Base-by-base conservation (phyloP, 768 basidiomycete species). In the Leccinum variicolor region DNA sequence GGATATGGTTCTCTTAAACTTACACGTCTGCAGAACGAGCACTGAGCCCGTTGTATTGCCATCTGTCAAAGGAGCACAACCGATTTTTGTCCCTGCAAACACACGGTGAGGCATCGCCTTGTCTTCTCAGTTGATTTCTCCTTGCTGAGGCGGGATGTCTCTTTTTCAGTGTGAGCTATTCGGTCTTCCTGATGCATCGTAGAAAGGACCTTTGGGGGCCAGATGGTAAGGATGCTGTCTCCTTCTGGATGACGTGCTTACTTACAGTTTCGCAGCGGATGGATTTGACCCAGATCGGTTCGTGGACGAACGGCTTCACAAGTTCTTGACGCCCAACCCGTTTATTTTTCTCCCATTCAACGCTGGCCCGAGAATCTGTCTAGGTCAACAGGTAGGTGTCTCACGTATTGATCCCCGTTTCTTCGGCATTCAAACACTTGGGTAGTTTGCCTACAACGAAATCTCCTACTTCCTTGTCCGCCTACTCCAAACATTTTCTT, bases 201-300 rank as follows among this genome's bases (percentile, higher is more conserved):
- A 75, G 84, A 31, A 76, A 69, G 51, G 83, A 86, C 60, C 75
- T 85, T 6, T 88, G 86, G 86, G 86, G 86, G 0, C 84, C 84
- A 1, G 85, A 87, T 64, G 85, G 84, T 84, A 61, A 58, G 55
- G 2, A 15, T 3, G 11, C 36, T 1, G 1, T 23, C 4, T 2
- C 17, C 23, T 41, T 0, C 25, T 29, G 26, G 7, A 29, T 33
- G 15, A 23, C 25, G 13, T 47, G 23, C 50, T 55, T 19, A 51
- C 36, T 4, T 2, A 21, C 19, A n/a, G 43, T 49, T n/a, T 28
- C 28, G 13, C 50, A 84, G 84, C 84, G 21, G 65, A 78, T 8
- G 61, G 72, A 54, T 89, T 87, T 63, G 86, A 87, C 65, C 87
- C 87, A 0, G 82, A 86, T 56, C 77, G 86, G 2, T 88, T 86